Percentiles rank a stretch among this genome's conserved stretches.
phyloP scores from a whole-genome alignment of 331 rosid genomes.

The Stylosanthes scabra region DNA sequence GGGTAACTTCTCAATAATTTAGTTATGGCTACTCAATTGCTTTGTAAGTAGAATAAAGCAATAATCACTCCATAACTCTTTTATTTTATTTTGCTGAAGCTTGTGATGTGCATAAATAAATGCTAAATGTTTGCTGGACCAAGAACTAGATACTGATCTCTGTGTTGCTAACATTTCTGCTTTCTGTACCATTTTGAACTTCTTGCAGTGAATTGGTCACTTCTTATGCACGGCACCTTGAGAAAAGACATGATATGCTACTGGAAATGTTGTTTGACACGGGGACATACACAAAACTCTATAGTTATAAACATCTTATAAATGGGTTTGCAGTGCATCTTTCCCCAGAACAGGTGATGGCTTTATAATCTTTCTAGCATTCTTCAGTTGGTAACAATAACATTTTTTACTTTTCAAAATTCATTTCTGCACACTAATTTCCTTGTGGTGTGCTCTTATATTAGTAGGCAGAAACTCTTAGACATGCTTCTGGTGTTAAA shows the following conservation, averaged over 20 bases:
- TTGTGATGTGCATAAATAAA: not conserved
- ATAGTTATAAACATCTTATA: conserved; percentile 91
- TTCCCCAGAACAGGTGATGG: conserved; percentile 89
- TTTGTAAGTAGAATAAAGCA: not conserved
- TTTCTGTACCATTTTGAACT: conserved; percentile 33
- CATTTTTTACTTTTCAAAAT: conserved; percentile 3
- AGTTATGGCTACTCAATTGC: too few species aligned
- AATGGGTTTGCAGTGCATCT: conserved; percentile 97
- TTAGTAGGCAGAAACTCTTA: conserved; percentile 96
- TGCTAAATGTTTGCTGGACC: not conserved
- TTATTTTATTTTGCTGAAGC: not conserved
- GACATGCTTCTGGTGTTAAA: conserved; percentile 86
- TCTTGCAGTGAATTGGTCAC: conserved; percentile 71
- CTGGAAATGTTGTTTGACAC: conserved; percentile 83
- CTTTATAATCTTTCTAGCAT: conserved; percentile 26
- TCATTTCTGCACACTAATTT: conserved; percentile 46
- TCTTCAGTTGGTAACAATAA: not conserved
- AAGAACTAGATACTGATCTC: conserved; percentile 31
- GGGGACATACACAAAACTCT: conserved; percentile 81
- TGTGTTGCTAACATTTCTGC: not conserved
- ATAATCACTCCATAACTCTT: conserved; percentile 4
- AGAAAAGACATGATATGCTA: conserved; percentile 91
- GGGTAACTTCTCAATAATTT: not conserved
- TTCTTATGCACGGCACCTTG: conserved; percentile 91
- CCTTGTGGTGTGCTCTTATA: conserved; percentile 51